Evolutionary conservation across 495 filamentous ascomycete genomes (phyloP).

Genomic region (Daldinia loculata): DNA sequence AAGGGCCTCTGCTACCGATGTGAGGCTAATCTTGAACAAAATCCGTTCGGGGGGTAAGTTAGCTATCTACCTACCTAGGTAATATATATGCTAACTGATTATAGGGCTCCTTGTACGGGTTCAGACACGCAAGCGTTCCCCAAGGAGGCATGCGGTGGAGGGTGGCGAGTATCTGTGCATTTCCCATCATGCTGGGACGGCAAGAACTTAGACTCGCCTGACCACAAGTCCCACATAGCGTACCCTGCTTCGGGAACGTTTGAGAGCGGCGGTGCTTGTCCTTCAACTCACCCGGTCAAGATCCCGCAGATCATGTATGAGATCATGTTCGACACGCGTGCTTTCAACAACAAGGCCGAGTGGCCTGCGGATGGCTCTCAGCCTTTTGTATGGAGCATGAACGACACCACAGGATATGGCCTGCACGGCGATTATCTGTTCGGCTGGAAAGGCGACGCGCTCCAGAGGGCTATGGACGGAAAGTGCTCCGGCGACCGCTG

Average conservation of each 20-base stretch:
- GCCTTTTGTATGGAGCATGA: conserved; percentile 59
- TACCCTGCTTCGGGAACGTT: conserved; percentile 54
- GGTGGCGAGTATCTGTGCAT: conserved; percentile 59
- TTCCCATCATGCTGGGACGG: conserved; percentile 67
- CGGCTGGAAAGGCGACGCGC: conserved; percentile 60
- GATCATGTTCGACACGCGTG: conserved; percentile 58
- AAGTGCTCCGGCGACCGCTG: conserved; percentile 55
- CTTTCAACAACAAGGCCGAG: conserved; percentile 53
- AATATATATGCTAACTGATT: neutral
- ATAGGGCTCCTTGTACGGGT: conserved; percentile 59
- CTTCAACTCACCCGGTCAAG: conserved; percentile 55
- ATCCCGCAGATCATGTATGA: conserved; percentile 62
- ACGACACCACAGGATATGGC: conserved; percentile 57
- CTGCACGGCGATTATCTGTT: conserved; percentile 63
- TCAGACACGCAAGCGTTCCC: conserved; percentile 57
- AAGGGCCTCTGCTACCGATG: conserved; percentile 60
- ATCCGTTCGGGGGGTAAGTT: conserved; percentile 55
- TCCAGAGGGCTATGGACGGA: conserved; percentile 60
- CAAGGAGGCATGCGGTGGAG: conserved; percentile 52
- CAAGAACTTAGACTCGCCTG: conserved; percentile 60
- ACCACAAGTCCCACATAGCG: conserved; percentile 62
- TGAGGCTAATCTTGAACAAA: conserved; percentile 55
- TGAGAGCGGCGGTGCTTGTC: conserved; percentile 52
- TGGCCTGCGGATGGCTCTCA: conserved; percentile 56
- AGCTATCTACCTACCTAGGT: neutral